phyloP scores from a whole-genome alignment of 2,329 filamentous ascomycete species.

The Trichoderma atroviride region DNA sequence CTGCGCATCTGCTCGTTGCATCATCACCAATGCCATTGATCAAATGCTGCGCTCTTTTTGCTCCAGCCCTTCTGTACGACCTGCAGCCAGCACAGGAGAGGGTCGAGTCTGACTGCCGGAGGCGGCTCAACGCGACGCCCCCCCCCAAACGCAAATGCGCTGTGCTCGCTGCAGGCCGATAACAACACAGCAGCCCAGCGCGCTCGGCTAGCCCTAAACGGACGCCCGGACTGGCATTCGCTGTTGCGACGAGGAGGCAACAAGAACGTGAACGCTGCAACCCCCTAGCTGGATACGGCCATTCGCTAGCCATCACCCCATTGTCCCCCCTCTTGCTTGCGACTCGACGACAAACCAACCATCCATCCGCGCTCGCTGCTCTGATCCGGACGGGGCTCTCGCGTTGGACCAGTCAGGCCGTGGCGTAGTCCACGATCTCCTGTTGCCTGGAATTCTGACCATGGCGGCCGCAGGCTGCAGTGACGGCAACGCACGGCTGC shows the following conservation, averaged over 20 bases:
- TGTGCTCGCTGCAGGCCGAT: slow-evolving; percentile 13
- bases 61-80: neutral
- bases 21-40: neutral
- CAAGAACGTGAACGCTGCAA: slow-evolving; percentile 18
- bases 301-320: slow-evolving; percentile 23
- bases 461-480: slow-evolving; percentile 21
- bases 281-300: slow-evolving; percentile 15
- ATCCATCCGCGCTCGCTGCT: slow-evolving; percentile 11
- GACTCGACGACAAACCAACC: slow-evolving; percentile 11
- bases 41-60: neutral
- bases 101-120: slow-evolving; percentile 9
- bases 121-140: slow-evolving; percentile 15
- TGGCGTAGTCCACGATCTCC: slow-evolving; percentile 6
- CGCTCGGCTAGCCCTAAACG: slow-evolving; percentile 25
- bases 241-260: neutral
- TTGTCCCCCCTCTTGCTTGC: slow-evolving; percentile 12
- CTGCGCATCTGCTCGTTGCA: neutral
- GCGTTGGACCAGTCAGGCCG: neutral
- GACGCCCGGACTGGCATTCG: neutral
- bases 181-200: slow-evolving; percentile 4
- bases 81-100: slow-evolving; percentile 9
- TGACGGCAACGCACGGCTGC: slow-evolving; percentile 39
- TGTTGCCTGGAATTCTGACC: neutral
- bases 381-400: slow-evolving; percentile 11
- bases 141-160: neutral